Base-by-base conservation (phyloP, 306 rosid genomes). In the Acacia confusa region DNA sequence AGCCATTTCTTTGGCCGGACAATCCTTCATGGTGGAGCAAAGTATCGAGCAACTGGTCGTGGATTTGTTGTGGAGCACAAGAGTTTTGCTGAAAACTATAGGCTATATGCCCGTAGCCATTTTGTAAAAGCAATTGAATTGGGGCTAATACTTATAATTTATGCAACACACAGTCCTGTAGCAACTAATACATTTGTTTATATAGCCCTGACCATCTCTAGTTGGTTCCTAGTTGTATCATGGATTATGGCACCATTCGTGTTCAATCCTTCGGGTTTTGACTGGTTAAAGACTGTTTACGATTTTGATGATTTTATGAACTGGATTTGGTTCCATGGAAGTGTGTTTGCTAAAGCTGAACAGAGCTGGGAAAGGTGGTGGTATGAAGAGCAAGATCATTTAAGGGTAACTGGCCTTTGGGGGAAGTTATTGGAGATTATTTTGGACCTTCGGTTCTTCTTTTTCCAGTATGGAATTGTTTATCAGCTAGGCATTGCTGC, bases 361-460 rank as follows among this genome's bases (percentile, higher is more conserved):
- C 64, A 57, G 64, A 57, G 64, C 64, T 57, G 64, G 64, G 64
- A 57, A 57, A 57, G 64, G 24, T 57, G 64, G 64, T 57, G 64
- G 64, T 8, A 22, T n/a, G 64, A 57, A 57, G 64, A 57, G 64
- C 64, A 57, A 57, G 64, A 57, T 57, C 64, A 57, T 57, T 20
- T 57, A 22, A 22, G 64, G 28, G 64, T 57, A 57, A 57, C 64
- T 57, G 64, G 64, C 28, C 64, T 57, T 57, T 57, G 64, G 64
- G 64, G 64, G 3, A 57, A 57, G 64, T 57, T 57, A 57, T 57
- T 57, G 28, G 64, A 57, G 64, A 57, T 57, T 2, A 57, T 57
- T 57, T 57, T 57, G 64, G 64, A 57, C 28, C 30, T 57, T 22
- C 25, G 64, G 30, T 57, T 57, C 64, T 57, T 57, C 64, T 57